Conservation (phyloP, 495 filamentous ascomycete species). For the Hamigera avellanea region DNA sequence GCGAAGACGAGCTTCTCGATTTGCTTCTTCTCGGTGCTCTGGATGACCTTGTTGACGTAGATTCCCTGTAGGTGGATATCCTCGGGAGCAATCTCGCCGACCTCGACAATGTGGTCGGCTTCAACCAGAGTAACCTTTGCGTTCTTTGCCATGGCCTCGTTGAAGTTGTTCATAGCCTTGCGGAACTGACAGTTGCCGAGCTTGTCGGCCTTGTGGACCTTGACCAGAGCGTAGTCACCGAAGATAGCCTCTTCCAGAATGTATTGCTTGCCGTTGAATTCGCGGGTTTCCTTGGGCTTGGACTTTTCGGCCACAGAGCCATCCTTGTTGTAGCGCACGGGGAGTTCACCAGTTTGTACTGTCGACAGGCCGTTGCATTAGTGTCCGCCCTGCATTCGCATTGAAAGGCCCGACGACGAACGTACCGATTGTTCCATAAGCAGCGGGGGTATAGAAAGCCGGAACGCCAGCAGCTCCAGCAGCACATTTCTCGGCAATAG, state of each 20-base stretch:
- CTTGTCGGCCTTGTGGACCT: conserved; percentile 76
- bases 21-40: conserved; percentile 57
- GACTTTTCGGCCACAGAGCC: conserved; percentile 61
- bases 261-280: conserved; percentile 74
- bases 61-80: conserved; percentile 76
- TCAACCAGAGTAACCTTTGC: conserved; percentile 82
- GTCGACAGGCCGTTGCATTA: background rate
- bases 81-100: conserved; percentile 64
- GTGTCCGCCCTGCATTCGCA: no score
- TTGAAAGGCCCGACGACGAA: no score
- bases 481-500: conserved; percentile 74
- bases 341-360: conserved; percentile 79
- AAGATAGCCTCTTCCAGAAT: conserved; percentile 73
- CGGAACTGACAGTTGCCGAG: conserved; percentile 89
- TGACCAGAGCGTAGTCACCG: conserved; percentile 80
- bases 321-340: conserved; percentile 65
- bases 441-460: conserved; percentile 85
- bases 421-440: conserved; percentile 59
- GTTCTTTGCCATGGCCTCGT: conserved; percentile 80
- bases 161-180: conserved; percentile 77
- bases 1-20: conserved; percentile 75
- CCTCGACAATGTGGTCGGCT: conserved; percentile 77
- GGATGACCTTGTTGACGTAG: conserved; percentile 77
- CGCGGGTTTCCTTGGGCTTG: conserved; percentile 70
- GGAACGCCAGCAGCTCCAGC: conserved; percentile 78